Base-by-base conservation (phyloP, 116 monocot genomes). In the Zostera marina region DNA sequence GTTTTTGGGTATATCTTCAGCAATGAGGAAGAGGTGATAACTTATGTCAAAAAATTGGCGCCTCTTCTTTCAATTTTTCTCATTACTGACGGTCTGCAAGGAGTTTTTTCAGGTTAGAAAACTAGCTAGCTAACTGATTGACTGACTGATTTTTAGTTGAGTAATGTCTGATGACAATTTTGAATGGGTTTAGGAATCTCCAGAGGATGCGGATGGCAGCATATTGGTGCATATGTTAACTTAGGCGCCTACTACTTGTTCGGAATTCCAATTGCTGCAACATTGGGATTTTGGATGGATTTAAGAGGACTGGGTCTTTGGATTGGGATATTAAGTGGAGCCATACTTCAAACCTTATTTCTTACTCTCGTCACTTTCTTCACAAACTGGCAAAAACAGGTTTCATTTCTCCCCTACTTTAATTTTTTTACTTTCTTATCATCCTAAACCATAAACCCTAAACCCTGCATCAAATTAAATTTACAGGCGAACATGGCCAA, bases 171-270 rank as follows among this genome's bases (percentile, higher is more conserved):
- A n/a, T n/a, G n/a, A 12, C 16, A 9, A 40, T 58, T 42, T 58
- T 42, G 42, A 54, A 24, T 11, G 45, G 41, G 9, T n/a, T n/a
- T 58, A 86, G 86, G 86, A 22, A 54, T 81, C 59, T 75, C 86
- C 9, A 62, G 81, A 54, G 87, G 81, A 60, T 78, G 81, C 43
- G 87, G 87, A 47, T 87, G 87, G 87, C 87, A 87, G 66, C 68
- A 87, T 42, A 56, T 87, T 3, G 87, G 87, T 38, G 87, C 87
- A 19, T 79, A 55, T 61, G 67, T 79, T 11, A 87, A 87, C 66
- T 71, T 87, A 15, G 76, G 76, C 3, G 73, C 79, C 4, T 81
- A 70, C 63, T 87, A 87, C 58, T 15, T 87, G 41, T 13, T 76
- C 52, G 87, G 81, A 22, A 79, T 81, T 57, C 87, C 87, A 19